A percentile compares a stretch with the other conserved stretches of the same genome.
Evolutionary conservation across 1,284 basidiomycete species (phyloP).

Genomic region (Cryptococcus deneoformans): DNA sequence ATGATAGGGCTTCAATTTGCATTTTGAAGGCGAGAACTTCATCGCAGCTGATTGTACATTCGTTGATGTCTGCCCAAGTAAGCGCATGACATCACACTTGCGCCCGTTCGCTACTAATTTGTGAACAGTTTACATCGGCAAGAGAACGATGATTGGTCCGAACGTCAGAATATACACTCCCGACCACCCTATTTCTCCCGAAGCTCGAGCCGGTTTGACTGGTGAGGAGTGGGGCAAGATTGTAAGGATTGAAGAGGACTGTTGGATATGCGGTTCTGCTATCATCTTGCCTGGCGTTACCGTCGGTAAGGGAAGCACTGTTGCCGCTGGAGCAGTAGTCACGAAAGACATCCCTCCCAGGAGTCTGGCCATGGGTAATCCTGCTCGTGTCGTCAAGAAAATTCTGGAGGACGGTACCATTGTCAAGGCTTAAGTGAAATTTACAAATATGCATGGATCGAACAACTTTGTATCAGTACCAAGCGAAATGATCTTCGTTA

Average conservation of each 20-base stretch:
- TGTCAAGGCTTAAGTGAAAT: background rate
- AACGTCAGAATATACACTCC: slow-evolving; percentile 48
- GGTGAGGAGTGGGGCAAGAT: slow-evolving; percentile 45
- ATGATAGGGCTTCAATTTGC: slow-evolving; percentile 45
- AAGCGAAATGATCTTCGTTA: no score
- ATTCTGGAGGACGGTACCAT: slow-evolving; percentile 33
- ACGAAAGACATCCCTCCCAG: slow-evolving; percentile 51
- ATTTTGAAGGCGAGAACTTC: slow-evolving; percentile 39
- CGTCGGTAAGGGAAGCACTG: slow-evolving; percentile 51
- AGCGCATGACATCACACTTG: slow-evolving; percentile 8
- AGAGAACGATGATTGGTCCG: slow-evolving; percentile 46
- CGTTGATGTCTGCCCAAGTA: slow-evolving; percentile 43
- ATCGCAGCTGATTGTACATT: slow-evolving; percentile 43
- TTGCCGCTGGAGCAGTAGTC: slow-evolving; percentile 53
- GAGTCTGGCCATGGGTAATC: slow-evolving; percentile 44
- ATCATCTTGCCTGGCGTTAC: slow-evolving; percentile 51
- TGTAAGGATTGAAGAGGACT: slow-evolving; percentile 48
- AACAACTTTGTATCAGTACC: no score
- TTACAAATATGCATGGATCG: no score
- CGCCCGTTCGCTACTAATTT: background rate
- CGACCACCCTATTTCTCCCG: slow-evolving; percentile 47
- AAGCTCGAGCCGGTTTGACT: slow-evolving; percentile 37
- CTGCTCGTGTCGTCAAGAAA: slow-evolving; percentile 43
- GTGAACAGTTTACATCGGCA: slow-evolving; percentile 40
- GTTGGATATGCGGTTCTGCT: slow-evolving; percentile 51